Conservation (phyloP, 495 filamentous ascomycete genomes). For the Geoglossum glabrum region DNA sequence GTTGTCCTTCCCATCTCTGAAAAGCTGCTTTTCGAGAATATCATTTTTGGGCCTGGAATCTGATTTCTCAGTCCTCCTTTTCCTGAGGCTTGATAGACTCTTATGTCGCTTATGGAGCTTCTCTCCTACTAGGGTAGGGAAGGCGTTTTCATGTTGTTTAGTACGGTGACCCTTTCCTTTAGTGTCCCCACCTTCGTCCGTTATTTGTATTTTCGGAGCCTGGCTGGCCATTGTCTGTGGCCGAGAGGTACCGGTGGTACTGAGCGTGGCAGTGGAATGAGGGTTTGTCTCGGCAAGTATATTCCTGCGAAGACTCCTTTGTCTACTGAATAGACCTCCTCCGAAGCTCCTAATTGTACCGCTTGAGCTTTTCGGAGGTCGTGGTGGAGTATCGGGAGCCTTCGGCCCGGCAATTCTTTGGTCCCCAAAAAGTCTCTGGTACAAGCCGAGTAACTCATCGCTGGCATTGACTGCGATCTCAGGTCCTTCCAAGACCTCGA, state of each 20-base stretch:
- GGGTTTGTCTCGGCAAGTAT: background rate
- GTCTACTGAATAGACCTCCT: constrained; percentile 1
- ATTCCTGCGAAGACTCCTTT: constrained; percentile 2
- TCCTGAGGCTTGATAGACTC: background rate
- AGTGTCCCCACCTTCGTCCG: constrained; percentile 11
- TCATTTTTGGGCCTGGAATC: background rate
- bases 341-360: constrained; percentile 6
- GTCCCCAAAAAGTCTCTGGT: constrained; percentile 53
- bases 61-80: background rate
- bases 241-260: background rate
- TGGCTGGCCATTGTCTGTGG: background rate
- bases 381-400: background rate
- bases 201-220: constrained; percentile 17
- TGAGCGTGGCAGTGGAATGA: background rate
- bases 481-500: constrained; percentile 65
- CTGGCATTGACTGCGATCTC: constrained; percentile 66
- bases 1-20: background rate
- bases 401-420: constrained; percentile 8
- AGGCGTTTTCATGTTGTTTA: background rate
- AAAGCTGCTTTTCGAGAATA: background rate
- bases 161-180: constrained; percentile 1
- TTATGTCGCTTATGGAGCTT: constrained; percentile 8
- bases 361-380: constrained; percentile 9
- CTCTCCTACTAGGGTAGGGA: background rate
- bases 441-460: constrained; percentile 65